A percentile compares a stretch with the other conserved stretches of the same genome.
Evolutionary conservation across 139 green algal species (phyloP).

Genomic region (Picochlorum sp.): DNA sequence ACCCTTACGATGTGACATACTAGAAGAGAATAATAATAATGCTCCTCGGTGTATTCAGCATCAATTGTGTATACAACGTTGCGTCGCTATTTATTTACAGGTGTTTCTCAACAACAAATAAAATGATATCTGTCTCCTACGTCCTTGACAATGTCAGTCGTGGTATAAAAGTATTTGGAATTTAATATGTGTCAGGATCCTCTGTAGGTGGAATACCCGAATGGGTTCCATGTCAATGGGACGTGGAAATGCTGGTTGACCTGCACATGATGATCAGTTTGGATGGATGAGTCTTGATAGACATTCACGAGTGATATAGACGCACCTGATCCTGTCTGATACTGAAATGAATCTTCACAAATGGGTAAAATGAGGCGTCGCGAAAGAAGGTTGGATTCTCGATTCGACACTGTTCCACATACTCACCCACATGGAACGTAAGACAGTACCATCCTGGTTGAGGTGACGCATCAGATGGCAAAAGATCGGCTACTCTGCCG

Average conservation of each 20-base stretch:
- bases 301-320: background rate
- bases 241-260: slow-evolving; percentile 85
- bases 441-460: slow-evolving; percentile 69
- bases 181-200: slow-evolving; percentile 35
- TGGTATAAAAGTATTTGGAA: background rate
- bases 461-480: slow-evolving; percentile 46
- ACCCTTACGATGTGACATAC: too few relatives aligned
- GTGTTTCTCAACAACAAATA: too few relatives aligned
- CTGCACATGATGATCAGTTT: slow-evolving; percentile 7
- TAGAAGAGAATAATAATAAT: too few relatives aligned
- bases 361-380: slow-evolving; percentile 68
- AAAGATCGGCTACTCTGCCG: slow-evolving; percentile 49
- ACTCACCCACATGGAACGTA: slow-evolving; percentile 64
- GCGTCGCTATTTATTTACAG: too few relatives aligned
- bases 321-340: slow-evolving; percentile 46
- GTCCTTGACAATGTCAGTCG: too few relatives aligned
- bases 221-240: slow-evolving; percentile 86
- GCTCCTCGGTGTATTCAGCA: too few relatives aligned
- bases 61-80: too few relatives aligned
- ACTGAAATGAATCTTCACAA: slow-evolving; percentile 62
- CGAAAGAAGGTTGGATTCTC: slow-evolving; percentile 38
- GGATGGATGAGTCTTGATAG: background rate
- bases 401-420: slow-evolving; percentile 48
- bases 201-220: slow-evolving; percentile 89
- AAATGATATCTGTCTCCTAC: too few relatives aligned